Evolutionary conservation across 345 rosid genomes (phyloP).

Genomic region (Salix exigua): DNA sequence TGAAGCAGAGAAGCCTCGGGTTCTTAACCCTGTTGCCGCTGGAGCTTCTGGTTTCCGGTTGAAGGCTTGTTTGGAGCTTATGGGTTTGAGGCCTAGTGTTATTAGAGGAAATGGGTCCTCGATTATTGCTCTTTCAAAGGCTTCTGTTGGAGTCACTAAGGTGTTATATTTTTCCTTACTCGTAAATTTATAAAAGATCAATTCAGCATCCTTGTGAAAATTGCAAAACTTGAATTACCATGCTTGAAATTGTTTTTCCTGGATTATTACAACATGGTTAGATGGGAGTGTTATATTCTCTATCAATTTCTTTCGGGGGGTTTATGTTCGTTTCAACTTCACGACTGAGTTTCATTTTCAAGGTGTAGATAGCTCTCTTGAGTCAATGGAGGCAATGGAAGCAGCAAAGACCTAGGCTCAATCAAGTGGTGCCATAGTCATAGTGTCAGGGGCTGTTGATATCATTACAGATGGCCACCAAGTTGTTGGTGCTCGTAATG

Average conservation of each 20-base stretch:
- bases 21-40: slow-evolving; percentile 90
- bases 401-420: slow-evolving; percentile 74
- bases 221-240: not conserved
- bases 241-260: not conserved
- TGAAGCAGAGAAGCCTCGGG: slow-evolving; percentile 65
- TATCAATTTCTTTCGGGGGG: not conserved
- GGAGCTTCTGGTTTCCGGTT: slow-evolving; percentile 70
- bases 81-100: slow-evolving; percentile 56
- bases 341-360: slow-evolving; percentile 9
- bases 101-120: slow-evolving; percentile 88
- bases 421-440: slow-evolving; percentile 59
- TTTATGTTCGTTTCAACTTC: not conserved
- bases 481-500: slow-evolving; percentile 62
- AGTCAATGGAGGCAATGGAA: slow-evolving; percentile 70
- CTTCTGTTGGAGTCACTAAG: slow-evolving; percentile 54
- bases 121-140: slow-evolving; percentile 62
- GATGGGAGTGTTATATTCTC: not conserved
- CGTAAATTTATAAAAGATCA: not conserved
- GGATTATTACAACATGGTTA: not conserved
- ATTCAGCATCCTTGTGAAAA: not conserved
- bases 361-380: slow-evolving; percentile 79
- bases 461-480: slow-evolving; percentile 64
- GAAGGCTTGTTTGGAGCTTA: slow-evolving; percentile 67
- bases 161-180: slow-evolving; percentile 23
- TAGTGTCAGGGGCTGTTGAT: slow-evolving; percentile 78